Evolutionary conservation across 495 filamentous ascomycete genomes (phyloP), one percentile per base, ranked within the genome.

Genomic region (Astrothelium subdiscretum): DNA sequence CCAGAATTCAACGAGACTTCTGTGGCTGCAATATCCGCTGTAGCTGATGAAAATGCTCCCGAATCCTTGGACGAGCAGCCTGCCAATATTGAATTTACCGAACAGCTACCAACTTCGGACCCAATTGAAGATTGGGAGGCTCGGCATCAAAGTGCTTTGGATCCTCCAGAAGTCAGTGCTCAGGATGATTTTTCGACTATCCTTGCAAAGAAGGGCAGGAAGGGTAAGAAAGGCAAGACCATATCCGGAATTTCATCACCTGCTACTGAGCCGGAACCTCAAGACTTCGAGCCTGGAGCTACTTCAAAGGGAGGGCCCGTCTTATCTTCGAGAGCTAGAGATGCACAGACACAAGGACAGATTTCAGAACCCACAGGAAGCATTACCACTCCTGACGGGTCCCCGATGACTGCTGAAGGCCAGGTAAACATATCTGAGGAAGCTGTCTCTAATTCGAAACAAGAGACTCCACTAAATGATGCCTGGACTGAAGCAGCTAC

Each of bases 31-130:
- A 2, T 31, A 1, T 13, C 24, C 27, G 8, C 1, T 54, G 20
- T 5, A 29, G n/a, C 8, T 8, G 24, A 8, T 3, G 15, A 54
- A 0, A 24, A 54, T 20, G 24, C 3, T 29, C 8, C 48, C 24
- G 15, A 3, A 11, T 1, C 24, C 29, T 5, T 2, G 8, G 24
- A 26, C 29, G 48, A 75, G 68, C 75, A 75, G 65, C 58, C 58
- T 68, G 66, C 64, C 27, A 51, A 58, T n/a, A 68, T 72, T 58
- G 66, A 68, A 44, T 66, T 66, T 29, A 60, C 63, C 5, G 71
- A 73, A 35, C 63, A 70, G 57, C 63, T 69, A 29, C 64, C 62
- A 42, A 66, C 71, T 60, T 54, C 64, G 44, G 69, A 73, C 44
- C 62, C 69, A 29, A 63, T 61, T 0, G 27, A 59, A n/a, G 65